Conservation (phyloP, 2,329 filamentous ascomycete species). For the Fusarium torulosum region DNA sequence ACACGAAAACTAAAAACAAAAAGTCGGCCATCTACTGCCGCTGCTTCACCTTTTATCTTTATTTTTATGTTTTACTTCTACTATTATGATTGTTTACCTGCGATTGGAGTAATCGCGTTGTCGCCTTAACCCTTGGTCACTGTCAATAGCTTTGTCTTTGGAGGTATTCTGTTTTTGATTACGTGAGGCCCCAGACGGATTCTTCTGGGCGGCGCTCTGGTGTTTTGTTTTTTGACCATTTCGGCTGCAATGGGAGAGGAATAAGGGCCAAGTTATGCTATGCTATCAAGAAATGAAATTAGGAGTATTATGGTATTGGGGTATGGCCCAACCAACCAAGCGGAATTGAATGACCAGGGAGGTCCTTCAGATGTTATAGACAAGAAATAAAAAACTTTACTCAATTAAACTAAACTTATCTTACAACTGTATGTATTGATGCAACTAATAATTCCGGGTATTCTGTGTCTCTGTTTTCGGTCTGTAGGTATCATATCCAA, state of each 20-base stretch:
- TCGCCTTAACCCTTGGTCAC: too few species aligned
- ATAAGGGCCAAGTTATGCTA: neutral
- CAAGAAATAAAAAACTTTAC: slow-evolving; percentile 17
- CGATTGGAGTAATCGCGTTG: neutral
- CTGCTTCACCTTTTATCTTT: neutral
- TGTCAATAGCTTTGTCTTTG: too few species aligned
- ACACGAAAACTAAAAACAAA: neutral
- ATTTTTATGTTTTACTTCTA: neutral
- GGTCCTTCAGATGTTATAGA: slow-evolving; percentile 17
- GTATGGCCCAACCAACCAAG: slow-evolving; percentile 3
- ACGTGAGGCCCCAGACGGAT: neutral
- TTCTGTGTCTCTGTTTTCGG: slow-evolving; percentile 29
- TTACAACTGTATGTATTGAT: neutral
- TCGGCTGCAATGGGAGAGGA: neutral
- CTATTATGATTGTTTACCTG: neutral
- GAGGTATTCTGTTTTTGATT: neutral
- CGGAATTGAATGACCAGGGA: neutral
- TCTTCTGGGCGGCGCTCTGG: slow-evolving; percentile 17
- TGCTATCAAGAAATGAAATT: slow-evolving; percentile 7
- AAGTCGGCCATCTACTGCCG: neutral
- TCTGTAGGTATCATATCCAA: slow-evolving; percentile 31
- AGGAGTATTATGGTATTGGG: slow-evolving; percentile 6
- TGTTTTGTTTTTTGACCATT: slow-evolving; percentile 32
- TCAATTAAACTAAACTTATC: slow-evolving; percentile 7
- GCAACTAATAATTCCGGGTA: slow-evolving; percentile 8